Evolutionary conservation across 2,329 filamentous ascomycete species (phyloP).

Genomic region (Sarocladium brachiariae): DNA sequence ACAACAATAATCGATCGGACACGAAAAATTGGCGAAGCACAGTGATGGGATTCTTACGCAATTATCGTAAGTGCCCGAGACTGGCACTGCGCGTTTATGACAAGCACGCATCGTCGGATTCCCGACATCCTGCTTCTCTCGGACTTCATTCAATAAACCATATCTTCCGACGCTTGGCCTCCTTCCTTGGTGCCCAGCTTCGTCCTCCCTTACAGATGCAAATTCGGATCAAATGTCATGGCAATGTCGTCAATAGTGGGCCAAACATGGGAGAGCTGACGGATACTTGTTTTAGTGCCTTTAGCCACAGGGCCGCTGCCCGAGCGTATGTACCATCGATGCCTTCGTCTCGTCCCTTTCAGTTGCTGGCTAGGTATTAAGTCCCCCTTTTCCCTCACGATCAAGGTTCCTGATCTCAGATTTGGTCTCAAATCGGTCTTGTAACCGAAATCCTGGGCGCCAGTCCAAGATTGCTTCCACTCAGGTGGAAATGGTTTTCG

Average conservation of each 20-base stretch:
- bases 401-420: background rate
- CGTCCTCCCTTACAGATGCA: background rate
- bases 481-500: background rate
- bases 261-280: background rate
- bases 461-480: background rate
- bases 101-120: background rate
- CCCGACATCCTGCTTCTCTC: no score
- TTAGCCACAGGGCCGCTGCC: background rate
- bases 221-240: background rate
- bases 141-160: background rate
- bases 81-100: no score
- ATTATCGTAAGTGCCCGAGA: background rate
- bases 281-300: background rate
- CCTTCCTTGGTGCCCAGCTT: background rate
- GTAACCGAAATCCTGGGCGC: background rate
- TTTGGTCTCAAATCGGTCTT: slow-evolving; percentile 5
- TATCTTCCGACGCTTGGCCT: no score
- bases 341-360: background rate
- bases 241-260: slow-evolving; percentile 9
- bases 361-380: background rate
- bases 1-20: slow-evolving; percentile 2
- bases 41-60: slow-evolving; percentile 1
- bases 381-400: slow-evolving; percentile 2
- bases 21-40: background rate
- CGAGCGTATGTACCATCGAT: background rate